Evolutionary conservation across 179 eudicot genomes (phyloP).

Genomic region (Silene noctiflora): DNA sequence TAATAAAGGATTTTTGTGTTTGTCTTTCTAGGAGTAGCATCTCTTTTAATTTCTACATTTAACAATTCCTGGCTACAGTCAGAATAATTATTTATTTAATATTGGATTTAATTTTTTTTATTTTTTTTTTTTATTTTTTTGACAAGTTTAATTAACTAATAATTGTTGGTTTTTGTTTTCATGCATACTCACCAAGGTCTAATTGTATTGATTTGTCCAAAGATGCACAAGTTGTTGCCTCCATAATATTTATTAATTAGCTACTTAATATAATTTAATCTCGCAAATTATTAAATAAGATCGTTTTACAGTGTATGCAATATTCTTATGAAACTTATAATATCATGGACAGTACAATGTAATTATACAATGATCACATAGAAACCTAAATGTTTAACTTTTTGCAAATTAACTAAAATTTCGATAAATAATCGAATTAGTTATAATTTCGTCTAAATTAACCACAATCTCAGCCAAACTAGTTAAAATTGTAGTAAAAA

Average conservation of each 20-base stretch:
- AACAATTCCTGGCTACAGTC: constrained; percentile 7
- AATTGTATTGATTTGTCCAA: background rate
- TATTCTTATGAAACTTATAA: too few species aligned
- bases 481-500: too few species aligned
- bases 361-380: too few species aligned
- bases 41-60: constrained; percentile 25
- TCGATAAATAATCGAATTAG: too few species aligned
- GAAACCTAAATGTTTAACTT: too few species aligned
- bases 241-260: background rate
- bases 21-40: constrained; percentile 55
- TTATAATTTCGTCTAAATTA: too few species aligned
- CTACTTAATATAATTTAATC: too few species aligned
- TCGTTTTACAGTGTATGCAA: too few species aligned
- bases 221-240: constrained; percentile 2
- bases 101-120: background rate
- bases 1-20: constrained; percentile 47
- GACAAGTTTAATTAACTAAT: background rate
- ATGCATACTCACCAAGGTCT: background rate
- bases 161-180: background rate
- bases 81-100: background rate
- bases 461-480: too few species aligned
- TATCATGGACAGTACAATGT: too few species aligned
- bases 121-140: background rate
- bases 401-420: too few species aligned
- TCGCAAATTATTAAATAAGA: background rate